Evolutionary conservation across 371 early-diverging fungal species (phyloP).

Genomic region (Umbelopsis sp.): DNA sequence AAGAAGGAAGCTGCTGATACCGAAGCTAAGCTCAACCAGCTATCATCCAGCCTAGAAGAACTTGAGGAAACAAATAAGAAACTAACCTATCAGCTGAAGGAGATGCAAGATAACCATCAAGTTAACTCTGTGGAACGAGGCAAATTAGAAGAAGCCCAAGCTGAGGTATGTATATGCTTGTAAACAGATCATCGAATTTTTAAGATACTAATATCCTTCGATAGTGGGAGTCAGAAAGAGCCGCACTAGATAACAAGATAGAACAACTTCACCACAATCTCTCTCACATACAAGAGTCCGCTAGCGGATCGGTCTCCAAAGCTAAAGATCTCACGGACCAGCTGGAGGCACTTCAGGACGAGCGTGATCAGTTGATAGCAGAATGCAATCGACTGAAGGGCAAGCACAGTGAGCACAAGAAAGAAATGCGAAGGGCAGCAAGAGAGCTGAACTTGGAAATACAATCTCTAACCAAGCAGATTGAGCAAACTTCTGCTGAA

Average conservation of each 20-base stretch:
- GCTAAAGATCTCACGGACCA: not conserved
- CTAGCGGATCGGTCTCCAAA: not conserved
- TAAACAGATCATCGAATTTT: not conserved
- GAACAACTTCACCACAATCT: conserved; percentile 9
- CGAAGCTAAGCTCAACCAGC: conserved; percentile 15
- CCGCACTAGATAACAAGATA: conserved; percentile 10
- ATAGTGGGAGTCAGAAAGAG: conserved; percentile 16
- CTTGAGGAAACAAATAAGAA: conserved; percentile 1
- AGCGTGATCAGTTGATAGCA: conserved; percentile 4
- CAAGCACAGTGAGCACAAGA: conserved; percentile 15
- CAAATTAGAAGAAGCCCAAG: not conserved
- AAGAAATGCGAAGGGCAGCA: conserved; percentile 3
- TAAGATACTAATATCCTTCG: not conserved
- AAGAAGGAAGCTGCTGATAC: conserved; percentile 22
- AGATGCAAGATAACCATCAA: not conserved
- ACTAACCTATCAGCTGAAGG: not conserved
- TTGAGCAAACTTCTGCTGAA: conserved; percentile 12
- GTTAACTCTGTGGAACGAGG: not conserved
- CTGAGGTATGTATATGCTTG: not conserved
- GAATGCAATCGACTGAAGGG: not conserved
- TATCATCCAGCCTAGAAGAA: not conserved
- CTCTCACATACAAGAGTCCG: not conserved
- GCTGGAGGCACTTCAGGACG: not conserved
- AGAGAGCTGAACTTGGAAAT: conserved; percentile 18
- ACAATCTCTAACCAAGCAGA: conserved; percentile 9